A percentile compares a stretch with the other conserved stretches of the same genome.
These are phyloP conservation scores for Phalaenopsis hybrid DNA, from an alignment of 116 monocot species.

Conservation along the genomic window DNA sequence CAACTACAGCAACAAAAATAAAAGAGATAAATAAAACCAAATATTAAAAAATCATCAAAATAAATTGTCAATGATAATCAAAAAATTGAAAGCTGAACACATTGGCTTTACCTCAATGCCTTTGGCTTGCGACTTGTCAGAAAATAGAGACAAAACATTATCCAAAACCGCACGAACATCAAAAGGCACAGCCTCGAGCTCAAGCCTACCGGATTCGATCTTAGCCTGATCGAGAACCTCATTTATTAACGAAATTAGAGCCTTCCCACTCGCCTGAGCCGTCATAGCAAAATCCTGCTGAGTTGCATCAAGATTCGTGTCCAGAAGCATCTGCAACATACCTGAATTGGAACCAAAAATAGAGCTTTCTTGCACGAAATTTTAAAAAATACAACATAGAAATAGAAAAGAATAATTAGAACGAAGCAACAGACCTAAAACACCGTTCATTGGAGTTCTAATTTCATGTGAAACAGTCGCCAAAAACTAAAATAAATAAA, in stretches of 20 bases:
- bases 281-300: conserved; percentile 87
- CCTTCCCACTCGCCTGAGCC: conserved; percentile 80
- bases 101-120: conserved; percentile 60
- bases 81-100: neutral
- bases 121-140: conserved; percentile 69
- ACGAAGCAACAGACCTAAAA: conserved; percentile 51
- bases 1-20: conserved; percentile 29
- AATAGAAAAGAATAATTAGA: neutral
- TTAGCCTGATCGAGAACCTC: conserved; percentile 92
- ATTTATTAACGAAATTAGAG: conserved; percentile 71
- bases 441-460: conserved; percentile 93
- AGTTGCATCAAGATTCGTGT: conserved; percentile 80
- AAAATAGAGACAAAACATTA: conserved; percentile 70
- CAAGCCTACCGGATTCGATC: conserved; percentile 88
- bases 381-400: neutral
- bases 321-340: conserved; percentile 89
- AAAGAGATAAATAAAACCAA: conserved; percentile 3
- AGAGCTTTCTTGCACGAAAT: neutral
- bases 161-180: conserved; percentile 69
- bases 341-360: conserved; percentile 32
- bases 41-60: conserved; percentile 5
- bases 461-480: conserved; percentile 94
- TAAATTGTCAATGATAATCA: neutral
- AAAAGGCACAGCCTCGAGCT: conserved; percentile 78
- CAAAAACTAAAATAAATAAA: conserved; percentile 54